phyloP scores from a whole-genome alignment of 768 basidiomycete species.

The Amanita brunnescens region DNA sequence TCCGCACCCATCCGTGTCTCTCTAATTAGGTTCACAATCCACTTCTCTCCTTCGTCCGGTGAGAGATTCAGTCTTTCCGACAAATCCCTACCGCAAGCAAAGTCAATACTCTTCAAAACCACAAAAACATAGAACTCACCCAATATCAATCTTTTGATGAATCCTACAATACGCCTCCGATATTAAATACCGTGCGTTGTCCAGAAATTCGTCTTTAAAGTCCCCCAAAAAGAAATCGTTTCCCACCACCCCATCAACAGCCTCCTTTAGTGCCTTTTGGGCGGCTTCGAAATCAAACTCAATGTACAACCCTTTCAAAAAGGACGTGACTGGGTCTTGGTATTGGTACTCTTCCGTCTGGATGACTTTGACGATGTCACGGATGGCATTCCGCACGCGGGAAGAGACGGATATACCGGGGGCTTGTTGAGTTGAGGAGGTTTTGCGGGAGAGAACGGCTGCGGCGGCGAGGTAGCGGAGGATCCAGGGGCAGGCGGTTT shows the following conservation, averaged over 20 bases:
- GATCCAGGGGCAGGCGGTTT: slow-evolving; percentile 91
- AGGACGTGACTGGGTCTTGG: slow-evolving; percentile 85
- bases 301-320: slow-evolving; percentile 88
- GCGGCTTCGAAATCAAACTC: slow-evolving; percentile 97
- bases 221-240: slow-evolving; percentile 93
- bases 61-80: slow-evolving; percentile 90
- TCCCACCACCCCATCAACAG: slow-evolving; percentile 65
- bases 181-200: slow-evolving; percentile 92
- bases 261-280: slow-evolving; percentile 68
- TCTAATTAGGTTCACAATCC: slow-evolving; percentile 98
- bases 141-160: slow-evolving; percentile 86
- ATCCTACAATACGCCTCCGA: slow-evolving; percentile 98
- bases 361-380: slow-evolving; percentile 88
- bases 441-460: slow-evolving; percentile 84
- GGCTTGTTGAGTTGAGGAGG: slow-evolving; percentile 27
- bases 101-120: neutral
- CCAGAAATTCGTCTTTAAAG: slow-evolving; percentile 90
- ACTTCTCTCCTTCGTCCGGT: slow-evolving; percentile 95
- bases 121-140: slow-evolving; percentile 37
- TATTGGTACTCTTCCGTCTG: slow-evolving; percentile 97
- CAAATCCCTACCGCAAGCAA: slow-evolving; percentile 54
- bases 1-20: slow-evolving; percentile 96
- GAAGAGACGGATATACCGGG: slow-evolving; percentile 42
- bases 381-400: slow-evolving; percentile 80
- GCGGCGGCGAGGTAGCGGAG: slow-evolving; percentile 91